These are phyloP conservation scores for Sarocladiaceae sp. DNA, from an alignment of 2,329 filamentous ascomycete species.

Conservation along the genomic window DNA sequence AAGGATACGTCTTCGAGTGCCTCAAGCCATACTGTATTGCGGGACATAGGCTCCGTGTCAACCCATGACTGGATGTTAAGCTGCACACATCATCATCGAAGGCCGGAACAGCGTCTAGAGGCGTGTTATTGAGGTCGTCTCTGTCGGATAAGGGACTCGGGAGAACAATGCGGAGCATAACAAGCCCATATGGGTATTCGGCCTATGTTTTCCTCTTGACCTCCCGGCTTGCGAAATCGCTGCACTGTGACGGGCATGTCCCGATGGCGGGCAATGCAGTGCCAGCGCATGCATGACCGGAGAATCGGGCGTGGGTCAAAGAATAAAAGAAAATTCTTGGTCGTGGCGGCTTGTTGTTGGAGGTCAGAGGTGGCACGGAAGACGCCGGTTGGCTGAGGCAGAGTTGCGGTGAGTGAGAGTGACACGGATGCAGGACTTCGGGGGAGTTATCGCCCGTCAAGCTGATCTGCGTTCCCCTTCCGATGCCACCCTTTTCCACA, in stretches of 20 bases:
- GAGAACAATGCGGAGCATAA: too few relatives aligned
- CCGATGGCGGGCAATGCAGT: slow-evolving; percentile 3
- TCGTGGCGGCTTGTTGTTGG: background rate
- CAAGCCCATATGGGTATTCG: too few relatives aligned
- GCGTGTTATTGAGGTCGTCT: too few relatives aligned
- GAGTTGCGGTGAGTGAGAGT: slow-evolving; percentile 7
- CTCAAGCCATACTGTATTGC: too few relatives aligned
- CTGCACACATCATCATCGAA: too few relatives aligned
- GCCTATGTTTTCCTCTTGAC: too few relatives aligned
- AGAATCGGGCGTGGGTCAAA: background rate
- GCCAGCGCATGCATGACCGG: slow-evolving; percentile 7
- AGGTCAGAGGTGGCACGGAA: slow-evolving; percentile 5
- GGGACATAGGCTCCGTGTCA: too few relatives aligned
- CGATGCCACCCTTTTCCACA: background rate
- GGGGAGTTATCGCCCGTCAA: background rate
- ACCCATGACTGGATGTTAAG: too few relatives aligned
- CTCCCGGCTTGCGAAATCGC: background rate
- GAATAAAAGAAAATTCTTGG: background rate
- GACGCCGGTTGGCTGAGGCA: slow-evolving; percentile 5
- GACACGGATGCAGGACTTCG: slow-evolving; percentile 1
- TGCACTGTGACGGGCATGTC: background rate
- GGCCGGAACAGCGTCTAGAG: too few relatives aligned
- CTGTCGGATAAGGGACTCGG: too few relatives aligned
- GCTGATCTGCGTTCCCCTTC: background rate
- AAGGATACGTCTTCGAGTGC: too few relatives aligned